These are phyloP conservation scores for Suhomyces ambrosiae DNA, from an alignment of 1,139 yeast genomes.

Conservation along the genomic window DNA sequence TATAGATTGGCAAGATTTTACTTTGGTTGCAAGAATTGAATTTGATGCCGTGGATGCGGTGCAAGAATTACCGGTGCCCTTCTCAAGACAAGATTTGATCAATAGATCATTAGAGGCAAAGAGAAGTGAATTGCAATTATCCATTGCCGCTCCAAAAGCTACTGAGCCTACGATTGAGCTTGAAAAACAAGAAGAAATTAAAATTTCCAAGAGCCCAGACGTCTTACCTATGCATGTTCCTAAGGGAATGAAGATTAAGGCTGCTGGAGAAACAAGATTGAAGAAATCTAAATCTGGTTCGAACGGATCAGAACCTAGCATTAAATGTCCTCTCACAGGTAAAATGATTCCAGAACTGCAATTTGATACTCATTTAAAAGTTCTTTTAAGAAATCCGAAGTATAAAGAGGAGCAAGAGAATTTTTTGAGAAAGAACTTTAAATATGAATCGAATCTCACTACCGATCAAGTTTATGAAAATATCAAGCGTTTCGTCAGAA, in stretches of 20 bases:
- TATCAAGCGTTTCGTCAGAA: slow-evolving; percentile 60
- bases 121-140: slow-evolving; percentile 23
- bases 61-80: slow-evolving; percentile 62
- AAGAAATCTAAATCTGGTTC: slow-evolving; percentile 26
- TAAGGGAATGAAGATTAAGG: slow-evolving; percentile 63
- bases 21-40: slow-evolving; percentile 66
- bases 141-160: slow-evolving; percentile 6
- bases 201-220: slow-evolving; percentile 9
- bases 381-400: slow-evolving; percentile 76
- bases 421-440: slow-evolving; percentile 62
- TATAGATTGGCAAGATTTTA: slow-evolving; percentile 87
- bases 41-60: slow-evolving; percentile 69
- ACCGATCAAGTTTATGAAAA: slow-evolving; percentile 75
- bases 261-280: slow-evolving; percentile 69
- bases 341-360: slow-evolving; percentile 68
- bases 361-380: slow-evolving; percentile 73
- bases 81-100: slow-evolving; percentile 60
- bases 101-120: slow-evolving; percentile 57
- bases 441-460: slow-evolving; percentile 60
- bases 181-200: neutral
- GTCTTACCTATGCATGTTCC: slow-evolving; percentile 22
- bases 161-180: slow-evolving; percentile 1
- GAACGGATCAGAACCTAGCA: slow-evolving; percentile 31
- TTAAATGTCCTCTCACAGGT: slow-evolving; percentile 76
- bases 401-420: slow-evolving; percentile 71